These are phyloP conservation scores for Talaromyces sp. DNA, from an alignment of 2,329 filamentous ascomycete genomes.

Conservation along the genomic window DNA sequence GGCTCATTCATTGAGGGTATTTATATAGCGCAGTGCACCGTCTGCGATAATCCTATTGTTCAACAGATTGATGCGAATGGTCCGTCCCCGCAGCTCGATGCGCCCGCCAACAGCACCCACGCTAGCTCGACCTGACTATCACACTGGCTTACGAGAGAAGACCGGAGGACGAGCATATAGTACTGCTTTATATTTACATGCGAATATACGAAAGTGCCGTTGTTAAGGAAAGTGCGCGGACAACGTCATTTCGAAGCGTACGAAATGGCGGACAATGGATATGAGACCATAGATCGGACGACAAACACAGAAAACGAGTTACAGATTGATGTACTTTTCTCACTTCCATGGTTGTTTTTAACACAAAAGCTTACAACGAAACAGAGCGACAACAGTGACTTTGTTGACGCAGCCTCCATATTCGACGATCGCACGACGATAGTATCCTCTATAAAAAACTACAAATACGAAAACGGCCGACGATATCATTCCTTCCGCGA, in stretches of 20 bases:
- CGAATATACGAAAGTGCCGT: no score
- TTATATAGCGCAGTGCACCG: background rate
- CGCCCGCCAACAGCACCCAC: background rate
- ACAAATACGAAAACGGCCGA: conserved; percentile 27
- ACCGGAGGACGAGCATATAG: background rate
- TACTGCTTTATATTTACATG: background rate
- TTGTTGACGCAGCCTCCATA: conserved; percentile 3
- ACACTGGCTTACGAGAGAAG: background rate
- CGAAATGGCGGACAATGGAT: conserved; percentile 3
- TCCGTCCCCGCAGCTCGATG: background rate
- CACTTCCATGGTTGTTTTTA: background rate
- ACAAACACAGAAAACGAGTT: background rate
- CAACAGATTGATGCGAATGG: background rate
- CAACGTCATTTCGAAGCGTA: background rate
- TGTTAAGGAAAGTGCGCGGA: no score
- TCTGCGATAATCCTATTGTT: no score
- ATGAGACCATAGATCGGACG: background rate
- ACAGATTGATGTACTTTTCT: background rate
- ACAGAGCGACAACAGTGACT: conserved; percentile 9
- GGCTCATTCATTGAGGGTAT: background rate
- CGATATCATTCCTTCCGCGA: conserved; percentile 29
- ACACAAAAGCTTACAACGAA: background rate
- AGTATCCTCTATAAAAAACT: conserved; percentile 16
- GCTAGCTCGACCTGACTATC: background rate
- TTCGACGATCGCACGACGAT: conserved; percentile 15